Evolutionary conservation across 306 rosid genomes (phyloP).

Genomic region (Lathyrus sativus): DNA sequence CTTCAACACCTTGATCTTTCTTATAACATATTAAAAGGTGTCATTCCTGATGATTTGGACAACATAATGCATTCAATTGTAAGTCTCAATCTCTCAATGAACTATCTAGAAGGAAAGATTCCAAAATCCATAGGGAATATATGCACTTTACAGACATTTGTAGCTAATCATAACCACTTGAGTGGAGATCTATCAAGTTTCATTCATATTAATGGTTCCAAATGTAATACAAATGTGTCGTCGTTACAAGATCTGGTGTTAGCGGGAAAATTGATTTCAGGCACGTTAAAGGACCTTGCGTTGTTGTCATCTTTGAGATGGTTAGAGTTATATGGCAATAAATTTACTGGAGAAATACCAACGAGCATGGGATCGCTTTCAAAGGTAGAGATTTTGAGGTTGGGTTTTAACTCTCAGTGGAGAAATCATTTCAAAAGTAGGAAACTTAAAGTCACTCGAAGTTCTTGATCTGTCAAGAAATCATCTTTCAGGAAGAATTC

Average conservation of each 20-base stretch:
- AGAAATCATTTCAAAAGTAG: slow-evolving; percentile 2
- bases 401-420: neutral
- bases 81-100: neutral
- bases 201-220: neutral
- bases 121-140: slow-evolving; percentile 21
- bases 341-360: neutral
- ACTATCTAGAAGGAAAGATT: slow-evolving; percentile 4
- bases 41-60: slow-evolving; percentile 18
- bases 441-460: neutral
- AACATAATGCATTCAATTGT: slow-evolving; percentile 26
- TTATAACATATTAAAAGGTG: neutral
- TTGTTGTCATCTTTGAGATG: neutral
- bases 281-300: slow-evolving; percentile 16
- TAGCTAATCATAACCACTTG: fast-evolving
- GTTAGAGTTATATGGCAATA: neutral
- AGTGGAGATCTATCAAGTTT: slow-evolving; percentile 16
- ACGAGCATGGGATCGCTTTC: neutral
- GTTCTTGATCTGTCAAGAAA: slow-evolving; percentile 31
- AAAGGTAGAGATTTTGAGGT: neutral
- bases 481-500: slow-evolving; percentile 11
- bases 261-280: neutral
- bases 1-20: neutral
- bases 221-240: neutral
- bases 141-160: neutral
- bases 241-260: slow-evolving; percentile 7